Evolutionary conservation across 2,329 filamentous ascomycete species (phyloP), one percentile per base, ranked within the genome.

Genomic region (Xylaria sp.): DNA sequence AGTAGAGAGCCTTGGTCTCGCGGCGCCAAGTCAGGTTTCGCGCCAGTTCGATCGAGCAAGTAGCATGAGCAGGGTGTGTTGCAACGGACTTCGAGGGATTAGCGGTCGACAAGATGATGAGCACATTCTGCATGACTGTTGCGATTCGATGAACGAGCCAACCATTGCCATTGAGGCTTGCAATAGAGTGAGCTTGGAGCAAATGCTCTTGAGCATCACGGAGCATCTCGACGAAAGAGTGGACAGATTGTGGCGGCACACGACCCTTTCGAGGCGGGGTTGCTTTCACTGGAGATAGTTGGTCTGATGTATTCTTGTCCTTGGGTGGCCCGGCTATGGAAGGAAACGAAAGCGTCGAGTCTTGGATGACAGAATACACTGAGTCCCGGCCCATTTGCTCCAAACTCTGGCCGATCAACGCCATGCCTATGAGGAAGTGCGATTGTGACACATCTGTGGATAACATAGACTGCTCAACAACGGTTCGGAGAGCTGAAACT

Each of bases 261-360:
- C 55, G 62, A 29, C 55, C 44, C 66, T 66, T 76, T 19, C 66
- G 69, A 20, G 64, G 64, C 16, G 76, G 75, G 11, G 74, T 64
- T 19, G 65, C 69, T 49, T 75, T 74, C 4, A 61, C 60, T 3
- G 71, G 53, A 2, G 73, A 73, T 19, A 67, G 59, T 24, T 72
- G 70, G 40, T 78, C 73, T 9, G 69, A 63, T 22, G 65, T 61
- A n/a, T 54, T 59, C 56, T 74, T 75, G 29, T 80, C 80, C 21
- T 73, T 64, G 22, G 62, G 54, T 16, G 66, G 53, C 56, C 72
- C 69, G 59, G 75, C 74, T 37, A 93, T 78, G 0, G 90, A 86
- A 1, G 92, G 91, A 55, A 93, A 88, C 0, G 92, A 95, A 21
- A 97, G 86, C 0, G 92, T 96, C 0, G 94, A 97, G 65, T 99